These are phyloP conservation scores for Ormosia emarginata DNA, from an alignment of 306 rosid species.

Conservation along the genomic window DNA sequence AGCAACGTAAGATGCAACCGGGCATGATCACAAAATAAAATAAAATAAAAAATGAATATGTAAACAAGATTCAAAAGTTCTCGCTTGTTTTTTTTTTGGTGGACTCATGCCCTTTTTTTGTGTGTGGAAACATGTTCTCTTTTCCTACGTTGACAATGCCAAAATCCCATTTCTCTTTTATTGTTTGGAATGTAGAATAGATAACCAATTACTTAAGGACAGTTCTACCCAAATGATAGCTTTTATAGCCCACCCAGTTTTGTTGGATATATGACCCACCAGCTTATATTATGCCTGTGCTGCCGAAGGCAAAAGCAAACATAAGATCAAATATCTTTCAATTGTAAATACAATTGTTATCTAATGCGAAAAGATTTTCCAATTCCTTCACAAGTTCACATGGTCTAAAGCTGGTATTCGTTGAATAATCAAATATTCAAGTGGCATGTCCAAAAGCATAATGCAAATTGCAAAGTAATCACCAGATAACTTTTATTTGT, in stretches of 20 bases:
- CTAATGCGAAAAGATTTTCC: not conserved
- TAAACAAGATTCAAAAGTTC: too few species aligned
- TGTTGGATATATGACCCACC: too few species aligned
- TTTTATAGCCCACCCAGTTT: not conserved
- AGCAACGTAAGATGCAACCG: too few species aligned
- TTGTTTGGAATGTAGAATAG: too few species aligned
- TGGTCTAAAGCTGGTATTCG: not conserved
- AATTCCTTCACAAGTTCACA: not conserved
- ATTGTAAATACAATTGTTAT: not conserved
- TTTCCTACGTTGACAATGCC: too few species aligned
- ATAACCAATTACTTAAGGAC: too few species aligned
- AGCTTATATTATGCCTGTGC: not conserved
- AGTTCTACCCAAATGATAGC: not conserved
- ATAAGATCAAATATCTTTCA: not conserved
- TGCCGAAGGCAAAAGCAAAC: not conserved
- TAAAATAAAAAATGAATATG: too few species aligned
- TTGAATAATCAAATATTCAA: not conserved
- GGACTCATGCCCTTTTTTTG: too few species aligned
- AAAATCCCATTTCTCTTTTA: too few species aligned
- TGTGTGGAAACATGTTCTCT: too few species aligned
- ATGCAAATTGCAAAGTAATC: not conserved
- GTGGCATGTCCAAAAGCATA: not conserved
- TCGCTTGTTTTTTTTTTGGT: too few species aligned
- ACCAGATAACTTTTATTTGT: not conserved
- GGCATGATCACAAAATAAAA: too few species aligned